A percentile compares a stretch with the other conserved stretches of the same genome.
These are phyloP conservation scores for Crotalaria pallida DNA, from an alignment of 306 rosid genomes.

Conservation along the genomic window DNA sequence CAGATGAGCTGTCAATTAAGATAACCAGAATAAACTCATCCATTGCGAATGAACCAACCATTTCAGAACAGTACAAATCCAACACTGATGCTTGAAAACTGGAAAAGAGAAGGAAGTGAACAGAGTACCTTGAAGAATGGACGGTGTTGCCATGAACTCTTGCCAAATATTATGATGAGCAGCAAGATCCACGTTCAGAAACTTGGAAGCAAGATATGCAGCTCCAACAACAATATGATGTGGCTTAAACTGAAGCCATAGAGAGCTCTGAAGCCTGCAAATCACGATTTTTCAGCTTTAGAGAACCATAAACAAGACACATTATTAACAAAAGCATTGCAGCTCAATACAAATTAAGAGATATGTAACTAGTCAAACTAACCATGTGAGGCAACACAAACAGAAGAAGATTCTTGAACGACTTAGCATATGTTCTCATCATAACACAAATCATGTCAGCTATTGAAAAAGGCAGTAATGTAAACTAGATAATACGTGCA, in stretches of 20 bases:
- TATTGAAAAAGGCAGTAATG: slow-evolving; percentile 31
- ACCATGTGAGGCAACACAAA: slow-evolving; percentile 59
- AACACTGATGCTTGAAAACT: background rate
- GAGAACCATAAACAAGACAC: background rate
- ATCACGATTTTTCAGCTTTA: slow-evolving; percentile 7
- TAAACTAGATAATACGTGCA: slow-evolving; percentile 28
- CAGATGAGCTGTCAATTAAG: no score
- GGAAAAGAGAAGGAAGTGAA: background rate
- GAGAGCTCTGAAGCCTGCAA: slow-evolving; percentile 92
- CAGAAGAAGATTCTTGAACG: slow-evolving; percentile 43
- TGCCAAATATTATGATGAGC: slow-evolving; percentile 71
- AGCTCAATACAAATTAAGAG: slow-evolving; percentile 24
- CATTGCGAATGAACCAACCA: background rate
- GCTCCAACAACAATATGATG: slow-evolving; percentile 98
- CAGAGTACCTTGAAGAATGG: slow-evolving; percentile 74
- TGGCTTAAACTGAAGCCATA: slow-evolving; percentile 97
- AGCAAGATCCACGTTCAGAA: slow-evolving; percentile 70
- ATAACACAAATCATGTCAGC: slow-evolving; percentile 46
- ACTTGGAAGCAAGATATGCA: slow-evolving; percentile 80
- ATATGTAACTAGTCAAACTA: slow-evolving; percentile 49
- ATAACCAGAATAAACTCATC: background rate
- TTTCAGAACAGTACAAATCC: background rate
- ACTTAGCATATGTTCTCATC: slow-evolving; percentile 52
- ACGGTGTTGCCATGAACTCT: slow-evolving; percentile 86
- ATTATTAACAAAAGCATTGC: slow-evolving; percentile 12